Base-by-base conservation (phyloP, 2,329 filamentous ascomycete species). In the Neofusicoccum cordaticola region DNA sequence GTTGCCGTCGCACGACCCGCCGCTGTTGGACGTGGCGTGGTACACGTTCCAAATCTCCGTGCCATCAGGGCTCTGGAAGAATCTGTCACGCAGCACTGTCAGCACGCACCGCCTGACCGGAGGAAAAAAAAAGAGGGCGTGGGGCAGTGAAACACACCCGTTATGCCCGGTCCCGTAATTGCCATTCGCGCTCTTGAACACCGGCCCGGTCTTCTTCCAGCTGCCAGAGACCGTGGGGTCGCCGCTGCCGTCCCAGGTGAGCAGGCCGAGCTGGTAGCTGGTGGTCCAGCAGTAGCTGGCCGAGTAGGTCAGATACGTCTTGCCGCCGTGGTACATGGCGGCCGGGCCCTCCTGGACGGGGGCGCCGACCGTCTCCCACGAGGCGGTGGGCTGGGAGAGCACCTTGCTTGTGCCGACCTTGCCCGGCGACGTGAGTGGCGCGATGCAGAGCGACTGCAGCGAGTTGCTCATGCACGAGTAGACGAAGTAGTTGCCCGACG, bases 81-180 rank as follows among this genome's bases (percentile, higher is more conserved):
- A 87, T 2, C 82, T 83, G 57, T 34, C 27, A 22, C 9, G 13
- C 15, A 17, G 44, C 19, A 50, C 35, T 22, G 9, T n/a, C 11
- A n/a, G 48, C 42, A 4, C 34, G 8, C 11, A 17, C 13, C 13
- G 3, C 13, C 22, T n/a, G 12, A 17, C 12, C 2, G 31, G 19
- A 2, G 22, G 22, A 8, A 41, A 13, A 2, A 31, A 5, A 47
- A 27, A 17, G 42, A n/a, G 6, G 8, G 35, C 6, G 37, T 39
- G 11, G 37, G 37, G 37, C 7, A 22, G 6, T 7, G 27, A 45
- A 19, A 41, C 63, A 34, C 67, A 79, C 73, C 76, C 77, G 68
- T 86, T 86, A 66, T 86, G 84, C 0, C 83, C 84, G 0, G 84
- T 83, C 13, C 84, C 84, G 57, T 83, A 86, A 70, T 85, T 85